Percentiles rank a stretch among this genome's conserved stretches.
These are phyloP conservation scores for Fusarium sp. DNA, from an alignment of 2,329 filamentous ascomycete species.

Conservation along the genomic window DNA sequence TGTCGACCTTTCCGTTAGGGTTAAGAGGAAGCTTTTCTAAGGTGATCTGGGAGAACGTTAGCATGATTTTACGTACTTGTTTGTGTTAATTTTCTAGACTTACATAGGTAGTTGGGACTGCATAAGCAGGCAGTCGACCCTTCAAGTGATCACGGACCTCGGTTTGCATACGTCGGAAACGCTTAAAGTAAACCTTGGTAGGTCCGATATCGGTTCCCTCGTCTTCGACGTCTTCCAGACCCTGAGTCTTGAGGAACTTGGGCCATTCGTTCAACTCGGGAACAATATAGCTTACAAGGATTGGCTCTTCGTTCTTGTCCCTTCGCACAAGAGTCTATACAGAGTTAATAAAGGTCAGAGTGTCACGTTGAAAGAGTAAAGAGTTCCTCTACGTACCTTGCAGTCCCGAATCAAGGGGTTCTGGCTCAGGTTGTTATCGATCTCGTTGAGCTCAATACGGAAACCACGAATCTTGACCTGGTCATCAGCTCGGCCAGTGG, in stretches of 20 bases:
- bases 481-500: constrained; percentile 83
- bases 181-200: constrained; percentile 58
- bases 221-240: constrained; percentile 50
- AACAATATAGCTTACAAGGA: no score
- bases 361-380: no score
- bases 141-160: constrained; percentile 55
- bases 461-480: constrained; percentile 98
- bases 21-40: constrained; percentile 71
- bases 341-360: no score
- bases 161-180: constrained; percentile 61
- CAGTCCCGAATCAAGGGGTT: constrained; percentile 84
- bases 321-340: no score
- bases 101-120: constrained; percentile 54
- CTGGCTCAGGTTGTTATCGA: constrained; percentile 84
- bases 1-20: constrained; percentile 85
- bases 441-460: constrained; percentile 91
- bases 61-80: background rate
- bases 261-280: no score
- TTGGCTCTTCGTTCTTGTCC: no score
- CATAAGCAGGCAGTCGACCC: constrained; percentile 49
- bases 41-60: constrained; percentile 9
- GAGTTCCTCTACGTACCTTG: constrained; percentile 55
- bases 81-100: constrained; percentile 37
- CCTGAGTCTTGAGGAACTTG: no score
- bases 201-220: constrained; percentile 63